These are phyloP conservation scores for Xylaria venustula DNA, from an alignment of 495 filamentous ascomycete genomes.

Conservation along the genomic window DNA sequence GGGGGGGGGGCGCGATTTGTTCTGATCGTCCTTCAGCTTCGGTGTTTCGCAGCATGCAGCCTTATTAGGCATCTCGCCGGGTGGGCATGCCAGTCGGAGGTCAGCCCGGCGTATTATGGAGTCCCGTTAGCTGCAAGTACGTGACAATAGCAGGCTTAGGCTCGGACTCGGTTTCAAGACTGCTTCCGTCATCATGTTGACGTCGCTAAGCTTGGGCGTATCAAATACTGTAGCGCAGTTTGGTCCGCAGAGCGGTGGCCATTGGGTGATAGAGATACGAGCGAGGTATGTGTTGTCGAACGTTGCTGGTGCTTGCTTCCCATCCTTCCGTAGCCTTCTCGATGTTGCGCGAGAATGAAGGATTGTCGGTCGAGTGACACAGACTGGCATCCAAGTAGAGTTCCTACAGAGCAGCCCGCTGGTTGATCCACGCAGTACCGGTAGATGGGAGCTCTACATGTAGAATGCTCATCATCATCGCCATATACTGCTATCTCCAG, in stretches of 20 bases:
- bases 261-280: constrained; percentile 3
- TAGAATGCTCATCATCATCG: too few species aligned
- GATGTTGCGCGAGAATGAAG: not conserved
- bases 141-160: not conserved
- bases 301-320: not conserved
- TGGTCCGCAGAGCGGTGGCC: not conserved
- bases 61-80: constrained; percentile 11
- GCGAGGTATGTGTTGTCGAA: constrained; percentile 5
- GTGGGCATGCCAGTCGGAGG: constrained; percentile 10
- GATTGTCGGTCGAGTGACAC: constrained; percentile 4
- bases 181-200: constrained; percentile 10
- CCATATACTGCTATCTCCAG: too few species aligned
- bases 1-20: not conserved
- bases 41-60: constrained; percentile 12
- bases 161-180: not conserved
- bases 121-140: constrained; percentile 7
- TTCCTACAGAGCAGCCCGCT: not conserved
- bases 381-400: constrained; percentile 1
- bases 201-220: not conserved
- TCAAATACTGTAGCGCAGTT: too few species aligned
- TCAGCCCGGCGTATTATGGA: constrained; percentile 9
- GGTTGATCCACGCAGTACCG: constrained; percentile 5
- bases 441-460: too few species aligned
- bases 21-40: constrained; percentile 3
- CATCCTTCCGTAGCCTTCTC: not conserved